Conservation (phyloP, 345 rosid genomes). For the Dipteronia sinensis region DNA sequence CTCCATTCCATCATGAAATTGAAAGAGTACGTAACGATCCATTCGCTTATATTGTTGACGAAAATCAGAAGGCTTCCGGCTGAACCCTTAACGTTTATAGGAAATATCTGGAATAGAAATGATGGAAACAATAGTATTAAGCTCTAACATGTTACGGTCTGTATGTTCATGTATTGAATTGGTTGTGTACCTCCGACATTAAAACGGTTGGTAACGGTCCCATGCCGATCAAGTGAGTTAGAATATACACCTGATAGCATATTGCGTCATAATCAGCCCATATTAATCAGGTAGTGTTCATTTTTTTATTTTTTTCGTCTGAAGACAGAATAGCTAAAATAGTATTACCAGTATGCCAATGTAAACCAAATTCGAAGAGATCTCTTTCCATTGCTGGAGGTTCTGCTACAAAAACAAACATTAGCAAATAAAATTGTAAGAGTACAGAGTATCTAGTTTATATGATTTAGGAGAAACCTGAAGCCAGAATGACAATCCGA, state of each 20-base stretch:
- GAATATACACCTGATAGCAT: conserved; percentile 9
- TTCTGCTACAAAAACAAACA: conserved; percentile 22
- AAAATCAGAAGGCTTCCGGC: conserved; percentile 57
- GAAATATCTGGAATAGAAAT: conserved; percentile 48
- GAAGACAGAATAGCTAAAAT: too few species aligned
- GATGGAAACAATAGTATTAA: too few species aligned
- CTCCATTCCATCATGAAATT: conserved; percentile 61
- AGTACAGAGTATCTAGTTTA: too few species aligned
- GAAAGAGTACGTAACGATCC: conserved; percentile 52
- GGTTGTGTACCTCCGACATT: conserved; percentile 29
- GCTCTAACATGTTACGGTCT: too few species aligned
- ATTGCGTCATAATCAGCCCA: too few species aligned
- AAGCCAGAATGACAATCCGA: conserved; percentile 35
- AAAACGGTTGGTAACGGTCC: conserved; percentile 26
- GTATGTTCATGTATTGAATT: too few species aligned
- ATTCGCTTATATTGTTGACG: conserved; percentile 41
- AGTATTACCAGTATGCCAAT: conserved; percentile 15
- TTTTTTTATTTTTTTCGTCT: too few species aligned
- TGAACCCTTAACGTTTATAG: conserved; percentile 49
- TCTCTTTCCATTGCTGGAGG: conserved; percentile 16
- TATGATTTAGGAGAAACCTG: conserved; percentile 28
- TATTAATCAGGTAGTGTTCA: too few species aligned
- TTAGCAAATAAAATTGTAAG: not conserved
- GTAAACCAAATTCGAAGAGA: conserved; percentile 29
- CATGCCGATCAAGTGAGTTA: conserved; percentile 21